Conservation (phyloP, 768 basidiomycete species). For the Antrodiella citrinella region DNA sequence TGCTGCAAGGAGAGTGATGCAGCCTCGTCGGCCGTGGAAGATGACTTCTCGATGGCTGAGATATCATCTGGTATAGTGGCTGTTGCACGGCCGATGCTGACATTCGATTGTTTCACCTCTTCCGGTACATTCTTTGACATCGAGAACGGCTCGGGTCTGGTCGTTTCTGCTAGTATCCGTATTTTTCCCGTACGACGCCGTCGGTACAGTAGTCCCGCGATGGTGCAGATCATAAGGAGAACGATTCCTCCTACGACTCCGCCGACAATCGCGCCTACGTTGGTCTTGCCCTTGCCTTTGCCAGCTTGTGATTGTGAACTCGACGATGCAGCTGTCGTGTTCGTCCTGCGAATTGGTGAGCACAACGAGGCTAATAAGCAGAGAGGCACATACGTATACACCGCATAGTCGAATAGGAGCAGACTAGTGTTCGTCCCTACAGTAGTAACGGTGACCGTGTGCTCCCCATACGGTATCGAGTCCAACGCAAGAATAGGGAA, state of each 20-base stretch:
- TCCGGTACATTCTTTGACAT: background rate
- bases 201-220: background rate
- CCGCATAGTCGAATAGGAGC: background rate
- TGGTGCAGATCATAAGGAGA: background rate
- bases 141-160: background rate
- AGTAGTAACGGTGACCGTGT: background rate
- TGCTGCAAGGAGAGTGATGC: background rate
- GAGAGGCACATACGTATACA: background rate
- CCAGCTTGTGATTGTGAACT: background rate
- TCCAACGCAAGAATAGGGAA: background rate
- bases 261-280: conserved; percentile 8
- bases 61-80: background rate
- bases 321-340: background rate
- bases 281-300: background rate
- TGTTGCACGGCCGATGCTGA: no score
- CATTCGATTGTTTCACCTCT: no score
- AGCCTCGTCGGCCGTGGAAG: background rate
- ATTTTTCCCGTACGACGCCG: background rate
- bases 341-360: background rate
- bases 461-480: background rate
- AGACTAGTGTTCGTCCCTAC: background rate
- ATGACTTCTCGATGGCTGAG: background rate
- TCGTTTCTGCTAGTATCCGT: background rate
- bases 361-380: background rate
- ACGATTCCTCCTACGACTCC: conserved; percentile 7